Evolutionary conservation across 2,329 filamentous ascomycete genomes (phyloP).

Genomic region (Calonectria henricotiae): DNA sequence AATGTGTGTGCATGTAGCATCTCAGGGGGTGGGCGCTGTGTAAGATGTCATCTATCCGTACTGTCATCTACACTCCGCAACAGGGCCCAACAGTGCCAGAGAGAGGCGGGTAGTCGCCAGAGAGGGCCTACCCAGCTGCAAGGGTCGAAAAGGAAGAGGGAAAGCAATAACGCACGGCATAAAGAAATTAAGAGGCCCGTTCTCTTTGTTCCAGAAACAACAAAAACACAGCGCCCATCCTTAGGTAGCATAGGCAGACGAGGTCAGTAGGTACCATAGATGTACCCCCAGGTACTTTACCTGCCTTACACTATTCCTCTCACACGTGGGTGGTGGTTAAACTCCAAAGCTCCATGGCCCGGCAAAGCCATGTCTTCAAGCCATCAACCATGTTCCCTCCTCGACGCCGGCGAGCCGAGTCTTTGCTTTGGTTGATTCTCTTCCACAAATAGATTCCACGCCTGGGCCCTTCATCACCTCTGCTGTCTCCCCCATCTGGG

Average conservation of each 20-base stretch:
- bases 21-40: conserved; percentile 1
- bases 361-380: conserved; percentile 21
- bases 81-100: conserved; percentile 5
- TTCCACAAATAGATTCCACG: conserved; percentile 13
- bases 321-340: conserved; percentile 2
- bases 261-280: not conserved
- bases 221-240: not conserved
- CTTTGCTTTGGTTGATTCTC: not conserved
- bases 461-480: too few relatives aligned
- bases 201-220: too few relatives aligned
- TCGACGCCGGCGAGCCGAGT: not conserved
- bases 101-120: conserved; percentile 1
- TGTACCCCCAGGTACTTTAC: conserved; percentile 10
- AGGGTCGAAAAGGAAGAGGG: conserved; percentile 23
- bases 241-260: not conserved
- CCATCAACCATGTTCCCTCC: conserved; percentile 24
- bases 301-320: not conserved
- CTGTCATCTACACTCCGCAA: conserved; percentile 20
- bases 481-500: too few relatives aligned
- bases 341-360: not conserved
- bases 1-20: not conserved
- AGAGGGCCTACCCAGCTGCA: conserved; percentile 13
- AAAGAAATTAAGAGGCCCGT: not conserved
- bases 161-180: not conserved
- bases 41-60: conserved; percentile 10